These are phyloP conservation scores for Anthracocystis setariae DNA, from an alignment of 1,284 basidiomycete genomes.

Conservation along the genomic window DNA sequence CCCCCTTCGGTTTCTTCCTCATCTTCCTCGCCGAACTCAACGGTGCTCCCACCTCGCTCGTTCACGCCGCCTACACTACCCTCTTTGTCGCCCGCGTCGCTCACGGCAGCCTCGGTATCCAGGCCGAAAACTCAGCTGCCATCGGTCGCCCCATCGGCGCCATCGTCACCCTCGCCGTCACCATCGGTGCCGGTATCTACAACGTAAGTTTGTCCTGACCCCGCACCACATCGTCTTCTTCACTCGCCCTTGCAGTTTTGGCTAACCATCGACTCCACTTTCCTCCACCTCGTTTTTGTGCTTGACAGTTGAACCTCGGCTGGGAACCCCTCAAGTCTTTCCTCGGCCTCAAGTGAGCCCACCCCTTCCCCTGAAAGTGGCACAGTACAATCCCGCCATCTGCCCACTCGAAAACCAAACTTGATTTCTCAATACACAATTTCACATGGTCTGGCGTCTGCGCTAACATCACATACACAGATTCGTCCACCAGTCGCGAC, in stretches of 20 bases:
- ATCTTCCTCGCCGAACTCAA: slow-evolving; percentile 68
- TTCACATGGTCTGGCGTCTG: slow-evolving; percentile 8
- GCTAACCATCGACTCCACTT: slow-evolving; percentile 6
- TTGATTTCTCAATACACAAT: slow-evolving; percentile 17
- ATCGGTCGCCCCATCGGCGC: slow-evolving; percentile 52
- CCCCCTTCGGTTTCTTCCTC: slow-evolving; percentile 64
- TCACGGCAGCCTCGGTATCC: slow-evolving; percentile 57
- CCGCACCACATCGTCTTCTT: background rate
- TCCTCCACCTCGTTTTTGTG: background rate
- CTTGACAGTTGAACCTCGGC: slow-evolving; percentile 63
- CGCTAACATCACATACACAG: no score
- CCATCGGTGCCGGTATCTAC: slow-evolving; percentile 60
- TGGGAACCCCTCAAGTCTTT: slow-evolving; percentile 67
- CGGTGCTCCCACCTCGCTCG: slow-evolving; percentile 66
- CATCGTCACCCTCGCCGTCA: slow-evolving; percentile 53
- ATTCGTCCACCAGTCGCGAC: no score
- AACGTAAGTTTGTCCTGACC: slow-evolving; percentile 53
- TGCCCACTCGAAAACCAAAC: no score
- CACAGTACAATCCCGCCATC: no score
- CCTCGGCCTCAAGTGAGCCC: slow-evolving; percentile 62
- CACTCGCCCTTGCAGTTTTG: no score
- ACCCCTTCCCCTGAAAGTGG: background rate
- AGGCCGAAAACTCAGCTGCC: slow-evolving; percentile 18
- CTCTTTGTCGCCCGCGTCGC: slow-evolving; percentile 62
- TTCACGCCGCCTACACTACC: slow-evolving; percentile 64